Evolutionary conservation across 441 rosid species (phyloP), one percentile per base, ranked within the genome.

Genomic region (Populus hybrid): DNA sequence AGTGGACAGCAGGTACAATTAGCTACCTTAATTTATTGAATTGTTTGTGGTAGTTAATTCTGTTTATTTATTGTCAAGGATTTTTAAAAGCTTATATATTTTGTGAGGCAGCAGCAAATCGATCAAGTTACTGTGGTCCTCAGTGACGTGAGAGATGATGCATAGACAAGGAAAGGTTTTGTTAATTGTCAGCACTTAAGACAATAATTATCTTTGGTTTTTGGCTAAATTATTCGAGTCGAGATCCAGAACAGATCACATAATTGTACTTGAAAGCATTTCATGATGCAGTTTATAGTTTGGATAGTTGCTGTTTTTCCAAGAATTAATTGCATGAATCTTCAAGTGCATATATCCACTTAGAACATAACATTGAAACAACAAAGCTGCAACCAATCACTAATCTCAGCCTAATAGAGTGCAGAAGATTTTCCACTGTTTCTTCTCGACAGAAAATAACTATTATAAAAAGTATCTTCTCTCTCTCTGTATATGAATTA

Each of bases 71-170:
- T 35, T 23, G 76, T 64, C 14, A 36, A 2, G 10, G 35, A 71
- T 14, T 34, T 6, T 10, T 74, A 21, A 16, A 34, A 9, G 40
- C 0, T 24, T 72, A 63, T 36, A 34, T 68, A 66, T 40, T 38
- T 46, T 73, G 75, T 59, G 74, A 74, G 80, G 76, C 79, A 3
- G 57, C 57, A 46, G 76, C 53, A n/a, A 66, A 30, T 40, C 28
- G 72, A 2, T 6, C 32, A 23, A 61, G 50, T 61, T 75, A 7
- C 12, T 32, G 65, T 9, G 38, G 38, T 53, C 66, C 75, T 53
- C 34, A 23, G 66, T 72, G 67, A 72, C 59, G 63, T 67, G 14
- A 64, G 70, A 40, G 40, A 24, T 69, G 46, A 30, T 18, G 83
- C 34, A 21, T 11, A 12, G 53, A 46, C 0, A 12, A 46, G 19